Percentiles rank a stretch among this genome's conserved stretches.
Evolutionary conservation across 2,329 filamentous ascomycete genomes (phyloP).

Genomic region (Microcyclosporella mali): DNA sequence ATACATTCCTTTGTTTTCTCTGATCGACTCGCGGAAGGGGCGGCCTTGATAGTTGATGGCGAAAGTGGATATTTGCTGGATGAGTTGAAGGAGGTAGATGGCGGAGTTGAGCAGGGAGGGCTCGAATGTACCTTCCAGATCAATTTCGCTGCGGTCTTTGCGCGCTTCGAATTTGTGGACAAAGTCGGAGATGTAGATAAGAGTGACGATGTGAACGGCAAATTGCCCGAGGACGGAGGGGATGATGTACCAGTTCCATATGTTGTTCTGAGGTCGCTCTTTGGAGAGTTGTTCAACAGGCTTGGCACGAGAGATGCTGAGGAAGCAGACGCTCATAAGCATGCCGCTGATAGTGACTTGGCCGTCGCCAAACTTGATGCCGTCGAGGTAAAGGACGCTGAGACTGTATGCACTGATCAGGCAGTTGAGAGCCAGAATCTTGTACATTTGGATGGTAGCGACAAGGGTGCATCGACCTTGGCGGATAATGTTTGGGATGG

Average conservation of each 20-base stretch:
- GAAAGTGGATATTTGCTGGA: constrained; percentile 98
- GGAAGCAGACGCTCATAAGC: constrained; percentile 99
- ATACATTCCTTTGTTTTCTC: constrained; percentile 97
- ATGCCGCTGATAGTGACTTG: constrained; percentile 98
- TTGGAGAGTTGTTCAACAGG: constrained; percentile 91
- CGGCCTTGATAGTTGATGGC: constrained; percentile 99
- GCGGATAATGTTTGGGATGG: constrained; percentile 95
- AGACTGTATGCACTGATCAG: constrained; percentile 96
- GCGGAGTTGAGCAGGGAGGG: constrained; percentile 94
- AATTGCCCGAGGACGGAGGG: constrained; percentile 96
- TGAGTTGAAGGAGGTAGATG: constrained; percentile 93
- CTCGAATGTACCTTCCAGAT: constrained; percentile 89
- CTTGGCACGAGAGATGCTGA: constrained; percentile 95
- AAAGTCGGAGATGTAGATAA: constrained; percentile 88
- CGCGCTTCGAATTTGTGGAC: constrained; percentile 77
- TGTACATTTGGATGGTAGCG: constrained; percentile 99
- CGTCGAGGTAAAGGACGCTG: constrained; percentile 91
- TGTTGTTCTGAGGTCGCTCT: constrained; percentile 95
- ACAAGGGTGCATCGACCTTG: constrained; percentile 96
- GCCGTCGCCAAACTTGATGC: constrained; percentile 97
- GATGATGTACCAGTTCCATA: constrained; percentile 98
- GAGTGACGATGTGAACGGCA: constrained; percentile 84
- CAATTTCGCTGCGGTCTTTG: constrained; percentile 53
- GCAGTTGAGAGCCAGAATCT: constrained; percentile 92
- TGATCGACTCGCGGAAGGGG: constrained; percentile 91